These are phyloP conservation scores for Forsythia suspensa DNA, from an alignment of 257 asterid species.

Conservation along the genomic window DNA sequence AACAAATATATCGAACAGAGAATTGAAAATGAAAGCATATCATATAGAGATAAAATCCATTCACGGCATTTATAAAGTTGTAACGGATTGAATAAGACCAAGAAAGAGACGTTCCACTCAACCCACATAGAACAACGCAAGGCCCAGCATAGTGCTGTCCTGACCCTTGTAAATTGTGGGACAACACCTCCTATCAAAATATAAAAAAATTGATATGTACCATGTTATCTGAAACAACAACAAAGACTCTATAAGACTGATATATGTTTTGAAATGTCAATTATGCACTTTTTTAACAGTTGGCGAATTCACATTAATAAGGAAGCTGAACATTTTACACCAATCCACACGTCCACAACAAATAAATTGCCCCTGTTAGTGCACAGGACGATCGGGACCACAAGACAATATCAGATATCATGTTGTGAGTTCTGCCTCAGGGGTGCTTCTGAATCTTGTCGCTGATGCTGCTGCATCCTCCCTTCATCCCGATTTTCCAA, in stretches of 20 bases:
- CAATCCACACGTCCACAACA: background rate
- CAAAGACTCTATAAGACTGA: background rate
- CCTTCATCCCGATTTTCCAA: conserved; percentile 44
- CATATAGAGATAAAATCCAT: too few relatives aligned
- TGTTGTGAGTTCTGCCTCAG: conserved; percentile 32
- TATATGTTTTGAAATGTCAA: conserved; percentile 15
- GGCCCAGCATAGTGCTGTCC: too few relatives aligned
- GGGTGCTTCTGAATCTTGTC: conserved; percentile 37
- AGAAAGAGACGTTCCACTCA: too few relatives aligned
- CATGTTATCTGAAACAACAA: background rate
- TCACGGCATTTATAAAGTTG: too few relatives aligned
- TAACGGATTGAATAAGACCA: too few relatives aligned
- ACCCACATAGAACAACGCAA: too few relatives aligned
- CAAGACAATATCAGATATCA: conserved; percentile 20
- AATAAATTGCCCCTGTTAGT: background rate
- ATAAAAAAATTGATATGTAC: background rate
- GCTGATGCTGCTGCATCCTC: conserved; percentile 32
- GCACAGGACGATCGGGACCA: background rate
- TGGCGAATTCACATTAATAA: background rate
- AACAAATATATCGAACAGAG: too few relatives aligned
- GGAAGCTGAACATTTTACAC: conserved; percentile 14
- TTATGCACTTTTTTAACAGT: conserved; percentile 37
- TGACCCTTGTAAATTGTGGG: background rate
- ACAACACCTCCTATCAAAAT: background rate
- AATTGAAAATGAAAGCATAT: too few relatives aligned